Conservation (phyloP, 306 rosid species). For the Vigna reflexopilosa region DNA sequence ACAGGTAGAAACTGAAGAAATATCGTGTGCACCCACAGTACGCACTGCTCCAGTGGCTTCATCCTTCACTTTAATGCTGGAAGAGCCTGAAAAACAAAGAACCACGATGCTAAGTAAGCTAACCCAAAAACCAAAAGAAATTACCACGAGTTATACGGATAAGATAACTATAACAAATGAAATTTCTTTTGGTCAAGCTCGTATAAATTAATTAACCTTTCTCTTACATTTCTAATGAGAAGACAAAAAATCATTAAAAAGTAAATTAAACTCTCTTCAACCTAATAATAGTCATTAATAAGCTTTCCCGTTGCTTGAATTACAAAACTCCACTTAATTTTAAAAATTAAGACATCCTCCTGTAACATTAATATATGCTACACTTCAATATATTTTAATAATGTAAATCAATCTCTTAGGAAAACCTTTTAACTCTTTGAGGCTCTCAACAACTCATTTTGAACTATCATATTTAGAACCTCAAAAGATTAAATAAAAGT, state of each 20-base stretch:
- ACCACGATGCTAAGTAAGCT: slow-evolving; percentile 36
- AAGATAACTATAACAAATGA: slow-evolving; percentile 5
- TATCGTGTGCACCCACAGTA: slow-evolving; percentile 71
- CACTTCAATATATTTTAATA: neutral
- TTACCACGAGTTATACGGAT: slow-evolving; percentile 26
- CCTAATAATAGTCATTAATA: neutral
- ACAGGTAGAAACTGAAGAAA: slow-evolving; percentile 60
- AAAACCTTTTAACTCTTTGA: neutral
- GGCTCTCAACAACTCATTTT: neutral
- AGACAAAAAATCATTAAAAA: neutral
- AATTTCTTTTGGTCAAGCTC: slow-evolving; percentile 13
- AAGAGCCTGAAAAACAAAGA: slow-evolving; percentile 59
- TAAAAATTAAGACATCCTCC: neutral
- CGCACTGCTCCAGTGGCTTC: slow-evolving; percentile 62
- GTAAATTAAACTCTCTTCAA: neutral
- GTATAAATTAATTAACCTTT: slow-evolving; percentile 20
- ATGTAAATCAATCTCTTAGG: neutral
- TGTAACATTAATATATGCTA: neutral
- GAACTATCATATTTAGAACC: neutral
- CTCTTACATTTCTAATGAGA: neutral
- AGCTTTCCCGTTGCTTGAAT: neutral
- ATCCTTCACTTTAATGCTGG: slow-evolving; percentile 85
- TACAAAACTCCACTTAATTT: neutral
- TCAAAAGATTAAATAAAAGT: neutral
- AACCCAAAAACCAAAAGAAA: slow-evolving; percentile 32